Evolutionary conservation across 768 basidiomycete genomes (phyloP).

Genomic region (Lactifluus pinguis): DNA sequence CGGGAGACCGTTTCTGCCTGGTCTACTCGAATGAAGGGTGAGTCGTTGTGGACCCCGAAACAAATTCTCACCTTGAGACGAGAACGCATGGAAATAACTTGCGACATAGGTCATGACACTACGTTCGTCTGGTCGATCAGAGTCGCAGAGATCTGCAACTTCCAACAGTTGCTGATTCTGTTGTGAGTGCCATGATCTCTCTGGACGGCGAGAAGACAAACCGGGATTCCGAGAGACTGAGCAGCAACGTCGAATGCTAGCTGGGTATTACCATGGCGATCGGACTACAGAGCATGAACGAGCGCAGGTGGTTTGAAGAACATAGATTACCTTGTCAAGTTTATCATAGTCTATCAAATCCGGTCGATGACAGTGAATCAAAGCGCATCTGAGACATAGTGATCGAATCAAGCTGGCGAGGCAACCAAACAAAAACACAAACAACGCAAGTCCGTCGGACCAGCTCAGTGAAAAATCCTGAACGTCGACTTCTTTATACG

Average conservation of each 20-base stretch:
- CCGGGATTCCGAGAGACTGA: slow-evolving; percentile 84
- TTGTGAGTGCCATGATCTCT: slow-evolving; percentile 1
- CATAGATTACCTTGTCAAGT: slow-evolving; percentile 61
- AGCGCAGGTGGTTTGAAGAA: not conserved
- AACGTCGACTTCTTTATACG: slow-evolving; percentile 87
- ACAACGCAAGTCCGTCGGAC: slow-evolving; percentile 94
- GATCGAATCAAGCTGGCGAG: slow-evolving; percentile 6
- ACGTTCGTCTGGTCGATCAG: slow-evolving; percentile 83
- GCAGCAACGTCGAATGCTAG: slow-evolving; percentile 86
- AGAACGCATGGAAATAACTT: slow-evolving; percentile 96
- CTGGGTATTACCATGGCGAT: slow-evolving; percentile 74
- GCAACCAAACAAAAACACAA: slow-evolving; percentile 35
- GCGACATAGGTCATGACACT: slow-evolving; percentile 99
- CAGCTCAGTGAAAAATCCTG: slow-evolving; percentile 91
- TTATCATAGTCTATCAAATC: slow-evolving; percentile 87
- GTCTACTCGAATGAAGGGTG: slow-evolving; percentile 39
- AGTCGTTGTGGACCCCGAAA: not conserved
- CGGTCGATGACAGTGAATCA: slow-evolving; percentile 96
- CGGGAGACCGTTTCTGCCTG: slow-evolving; percentile 92
- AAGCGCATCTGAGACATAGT: slow-evolving; percentile 64
- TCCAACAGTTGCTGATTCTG: slow-evolving; percentile 76
- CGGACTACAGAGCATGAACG: slow-evolving; percentile 37
- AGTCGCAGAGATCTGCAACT: slow-evolving; percentile 90
- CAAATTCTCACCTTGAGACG: slow-evolving; percentile 71
- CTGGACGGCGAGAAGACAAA: slow-evolving; percentile 25